Percentiles rank a stretch among this genome's conserved stretches.
phyloP scores from a whole-genome alignment of 805 yeast species.

The Maudiozyma barnettii region DNA sequence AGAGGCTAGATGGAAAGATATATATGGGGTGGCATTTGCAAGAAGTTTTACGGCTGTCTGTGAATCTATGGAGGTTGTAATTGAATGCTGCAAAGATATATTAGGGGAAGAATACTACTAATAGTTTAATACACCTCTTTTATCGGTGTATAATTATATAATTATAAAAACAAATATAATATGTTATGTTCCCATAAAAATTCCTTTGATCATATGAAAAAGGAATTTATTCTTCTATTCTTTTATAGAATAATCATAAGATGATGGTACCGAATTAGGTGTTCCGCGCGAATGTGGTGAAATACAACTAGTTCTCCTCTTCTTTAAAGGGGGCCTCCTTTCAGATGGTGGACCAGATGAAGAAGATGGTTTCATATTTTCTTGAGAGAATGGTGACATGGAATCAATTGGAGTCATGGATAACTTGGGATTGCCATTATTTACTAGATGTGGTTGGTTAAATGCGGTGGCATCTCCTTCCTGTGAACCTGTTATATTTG shows the following conservation, averaged over 20 bases:
- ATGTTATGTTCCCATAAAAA: neutral
- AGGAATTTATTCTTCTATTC: neutral
- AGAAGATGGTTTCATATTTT: neutral
- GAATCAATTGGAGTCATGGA: neutral
- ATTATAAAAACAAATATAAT: neutral
- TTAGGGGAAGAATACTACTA: conserved; percentile 34
- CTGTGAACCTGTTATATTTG: neutral
- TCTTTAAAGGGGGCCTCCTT: conserved; percentile 4
- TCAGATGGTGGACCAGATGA: neutral
- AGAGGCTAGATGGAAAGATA: conserved; percentile 36
- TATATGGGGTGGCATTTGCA: conserved; percentile 42
- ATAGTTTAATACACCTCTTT: neutral
- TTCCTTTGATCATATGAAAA: neutral
- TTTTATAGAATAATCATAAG: neutral
- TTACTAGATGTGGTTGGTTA: neutral
- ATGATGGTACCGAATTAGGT: neutral
- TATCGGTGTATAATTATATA: neutral
- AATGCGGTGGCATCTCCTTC: neutral
- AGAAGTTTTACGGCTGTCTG: conserved; percentile 40
- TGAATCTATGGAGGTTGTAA: conserved; percentile 33
- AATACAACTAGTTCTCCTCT: conserved; percentile 11
- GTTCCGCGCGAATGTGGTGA: conserved; percentile 7
- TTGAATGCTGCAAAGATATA: conserved; percentile 32
- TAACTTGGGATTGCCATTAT: neutral
- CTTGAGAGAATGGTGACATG: neutral